phyloP scores from a whole-genome alignment of 805 yeast species.

The Maudiozyma saulgeensis region DNA sequence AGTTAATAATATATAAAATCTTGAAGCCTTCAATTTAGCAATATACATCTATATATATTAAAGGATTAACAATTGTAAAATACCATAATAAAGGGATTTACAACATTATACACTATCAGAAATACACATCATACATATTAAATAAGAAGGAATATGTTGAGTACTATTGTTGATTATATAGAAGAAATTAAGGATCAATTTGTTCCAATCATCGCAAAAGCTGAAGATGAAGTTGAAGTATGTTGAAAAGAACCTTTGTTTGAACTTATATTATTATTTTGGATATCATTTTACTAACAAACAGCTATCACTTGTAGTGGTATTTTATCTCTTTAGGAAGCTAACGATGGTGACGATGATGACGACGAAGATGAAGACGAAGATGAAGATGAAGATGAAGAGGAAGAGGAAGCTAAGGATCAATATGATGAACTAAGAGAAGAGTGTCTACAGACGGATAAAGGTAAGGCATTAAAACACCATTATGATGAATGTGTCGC shows the following conservation, averaged over 20 bases:
- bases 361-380: constrained; percentile 30
- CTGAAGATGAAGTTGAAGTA: constrained; percentile 40
- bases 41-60: background rate
- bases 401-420: constrained; percentile 60
- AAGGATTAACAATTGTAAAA: background rate
- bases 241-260: background rate
- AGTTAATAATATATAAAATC: too few species aligned
- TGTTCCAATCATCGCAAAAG: constrained; percentile 72
- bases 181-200: constrained; percentile 71
- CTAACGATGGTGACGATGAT: constrained; percentile 23
- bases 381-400: constrained; percentile 61
- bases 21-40: too few species aligned
- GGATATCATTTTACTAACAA: background rate
- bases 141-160: constrained; percentile 22
- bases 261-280: background rate
- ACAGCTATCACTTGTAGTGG: background rate
- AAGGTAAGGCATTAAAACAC: constrained; percentile 67
- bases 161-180: constrained; percentile 31
- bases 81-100: too few species aligned
- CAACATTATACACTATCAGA: background rate
- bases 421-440: constrained; percentile 54
- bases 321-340: background rate
- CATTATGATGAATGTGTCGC: constrained; percentile 92
- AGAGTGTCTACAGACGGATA: constrained; percentile 59
- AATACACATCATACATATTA: background rate